phyloP scores from a whole-genome alignment of 805 yeast genomes.

The Torulaspora microellipsoides region DNA sequence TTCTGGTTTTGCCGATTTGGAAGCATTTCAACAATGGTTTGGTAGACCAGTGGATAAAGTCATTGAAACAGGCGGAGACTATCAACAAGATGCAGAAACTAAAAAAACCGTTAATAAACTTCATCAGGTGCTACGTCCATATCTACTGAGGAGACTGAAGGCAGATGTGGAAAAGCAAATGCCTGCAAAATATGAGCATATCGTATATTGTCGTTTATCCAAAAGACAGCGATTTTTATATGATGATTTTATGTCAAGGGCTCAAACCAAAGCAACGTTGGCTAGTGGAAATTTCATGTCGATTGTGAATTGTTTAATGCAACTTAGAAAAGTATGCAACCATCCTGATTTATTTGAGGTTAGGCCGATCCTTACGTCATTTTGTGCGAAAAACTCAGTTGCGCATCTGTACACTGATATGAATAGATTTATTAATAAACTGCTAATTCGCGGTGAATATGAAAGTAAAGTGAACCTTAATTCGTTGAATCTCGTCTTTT shows the following conservation, averaged over 20 bases:
- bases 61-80: constrained; percentile 53
- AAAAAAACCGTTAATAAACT: constrained; percentile 78
- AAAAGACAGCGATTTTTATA: constrained; percentile 88
- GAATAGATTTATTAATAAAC: constrained; percentile 39
- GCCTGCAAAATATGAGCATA: constrained; percentile 97
- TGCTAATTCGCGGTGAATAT: constrained; percentile 7
- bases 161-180: constrained; percentile 97
- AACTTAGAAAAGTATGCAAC: constrained; percentile 90
- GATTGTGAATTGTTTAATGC: constrained; percentile 96
- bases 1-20: constrained; percentile 92
- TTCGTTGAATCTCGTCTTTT: constrained; percentile 58
- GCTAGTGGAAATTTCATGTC: constrained; percentile 93
- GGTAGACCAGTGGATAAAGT: constrained; percentile 95
- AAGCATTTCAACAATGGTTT: constrained; percentile 97
- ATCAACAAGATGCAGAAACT: constrained; percentile 74
- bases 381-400: constrained; percentile 67
- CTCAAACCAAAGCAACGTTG: constrained; percentile 89
- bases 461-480: constrained; percentile 41
- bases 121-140: constrained; percentile 92
- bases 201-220: constrained; percentile 85
- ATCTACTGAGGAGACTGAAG: constrained; percentile 82
- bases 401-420: constrained; percentile 43
- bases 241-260: constrained; percentile 96
- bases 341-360: constrained; percentile 97
- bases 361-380: constrained; percentile 88